phyloP scores from a whole-genome alignment of 352 stramenopile genomes.

The Phytophthora meadii region DNA sequence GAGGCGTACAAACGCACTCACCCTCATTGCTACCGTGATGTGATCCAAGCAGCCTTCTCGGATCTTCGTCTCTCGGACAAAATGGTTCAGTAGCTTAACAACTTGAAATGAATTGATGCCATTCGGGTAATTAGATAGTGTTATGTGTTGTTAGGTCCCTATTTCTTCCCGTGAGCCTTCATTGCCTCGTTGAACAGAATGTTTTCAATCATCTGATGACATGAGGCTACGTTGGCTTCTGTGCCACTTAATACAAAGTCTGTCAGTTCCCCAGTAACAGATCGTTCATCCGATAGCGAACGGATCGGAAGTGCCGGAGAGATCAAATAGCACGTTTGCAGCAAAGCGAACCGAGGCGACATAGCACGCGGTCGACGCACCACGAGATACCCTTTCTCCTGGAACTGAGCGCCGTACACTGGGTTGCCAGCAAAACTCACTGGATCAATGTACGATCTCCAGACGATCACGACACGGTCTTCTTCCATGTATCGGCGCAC shows the following conservation, averaged over 20 bases:
- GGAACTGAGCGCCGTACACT: slow-evolving; percentile 49
- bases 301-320: slow-evolving; percentile 50
- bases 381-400: slow-evolving; percentile 65
- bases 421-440: slow-evolving; percentile 58
- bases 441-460: slow-evolving; percentile 59
- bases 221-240: slow-evolving; percentile 44
- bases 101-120: neutral
- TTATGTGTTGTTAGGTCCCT: slow-evolving; percentile 10
- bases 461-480: slow-evolving; percentile 63
- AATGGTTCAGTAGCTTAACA: slow-evolving; percentile 30
- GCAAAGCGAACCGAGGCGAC: slow-evolving; percentile 39
- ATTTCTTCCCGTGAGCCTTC: slow-evolving; percentile 30
- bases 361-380: slow-evolving; percentile 48
- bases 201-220: slow-evolving; percentile 63
- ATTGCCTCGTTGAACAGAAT: slow-evolving; percentile 52
- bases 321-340: slow-evolving; percentile 69
- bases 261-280: slow-evolving; percentile 38
- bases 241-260: slow-evolving; percentile 51
- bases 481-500: slow-evolving; percentile 53
- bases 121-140: slow-evolving; percentile 23
- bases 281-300: slow-evolving; percentile 31
- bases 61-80: slow-evolving; percentile 46
- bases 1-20: slow-evolving; percentile 55
- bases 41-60: slow-evolving; percentile 54
- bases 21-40: slow-evolving; percentile 62